Base-by-base conservation (phyloP, 2,329 filamentous ascomycete genomes). In the Metarhizium anisopliae region DNA sequence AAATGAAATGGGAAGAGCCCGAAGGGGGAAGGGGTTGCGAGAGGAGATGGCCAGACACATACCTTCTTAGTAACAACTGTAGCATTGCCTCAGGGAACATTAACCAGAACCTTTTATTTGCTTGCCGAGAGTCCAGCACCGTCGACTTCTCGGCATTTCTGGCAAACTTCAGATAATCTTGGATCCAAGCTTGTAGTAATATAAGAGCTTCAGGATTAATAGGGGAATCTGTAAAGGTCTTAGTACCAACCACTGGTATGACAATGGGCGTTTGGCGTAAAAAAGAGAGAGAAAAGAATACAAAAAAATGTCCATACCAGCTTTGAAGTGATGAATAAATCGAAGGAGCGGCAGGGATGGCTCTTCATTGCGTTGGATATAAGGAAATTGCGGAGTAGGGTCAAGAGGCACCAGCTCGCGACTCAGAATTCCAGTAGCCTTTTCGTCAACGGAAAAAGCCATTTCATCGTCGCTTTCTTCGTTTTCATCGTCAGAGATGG, bases 31-130 rank as follows among this genome's bases (percentile, higher is more conserved):
- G 10, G 25, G 25, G 25, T 25, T 25, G 25, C 25, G 16, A 6
- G 4, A 8, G 6, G 30, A 32, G 25, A 38, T 18, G 3, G 16
- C 8, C 35, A 40, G 42, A 6, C 25, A 64, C 74, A 60, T 70
- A 79, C 78, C 71, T 75, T 56, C 74, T 70, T 38, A 54, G 60
- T 36, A 58, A 56, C 43, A 71, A 59, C 30, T 67, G 61, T 6
- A 60, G 52, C 18, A 82, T 69, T 10, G 84, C 61, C 0, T 78
- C 75, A 0, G 82, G 80, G 30, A 85, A 71, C 2, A 65, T 58
- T 36, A 66, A 60, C 82, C 82, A 86, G 59, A 85, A 78, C 3
- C 69, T 63, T 38, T 65, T 70, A 56, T 83, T 69, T 36, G 70
- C 68, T 16, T 66, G 67, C 55, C 74, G 78, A 2, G 75, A 74